Evolutionary conservation across 1,139 yeast genomes (phyloP).

Genomic region (Candida pseudoviswanathii): DNA sequence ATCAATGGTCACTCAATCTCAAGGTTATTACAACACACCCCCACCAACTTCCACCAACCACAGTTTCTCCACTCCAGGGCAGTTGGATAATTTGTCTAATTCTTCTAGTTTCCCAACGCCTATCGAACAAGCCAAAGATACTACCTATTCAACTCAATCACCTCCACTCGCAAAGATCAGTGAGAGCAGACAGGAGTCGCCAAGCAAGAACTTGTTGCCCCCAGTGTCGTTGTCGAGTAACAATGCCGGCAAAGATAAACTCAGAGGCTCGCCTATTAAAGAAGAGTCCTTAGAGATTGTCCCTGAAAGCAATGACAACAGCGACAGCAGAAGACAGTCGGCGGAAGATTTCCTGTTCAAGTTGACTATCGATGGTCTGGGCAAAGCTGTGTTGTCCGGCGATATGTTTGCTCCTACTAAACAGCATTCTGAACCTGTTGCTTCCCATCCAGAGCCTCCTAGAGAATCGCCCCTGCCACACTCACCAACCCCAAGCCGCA

Average conservation of each 20-base stretch:
- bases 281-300: neutral
- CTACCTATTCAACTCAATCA: slow-evolving; percentile 1
- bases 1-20: slow-evolving; percentile 19
- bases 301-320: neutral
- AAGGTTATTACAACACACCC: slow-evolving; percentile 20
- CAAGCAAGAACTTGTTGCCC: slow-evolving; percentile 31
- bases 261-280: neutral
- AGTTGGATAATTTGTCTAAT: slow-evolving; percentile 4
- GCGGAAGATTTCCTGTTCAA: slow-evolving; percentile 34
- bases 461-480: neutral
- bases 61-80: slow-evolving; percentile 10
- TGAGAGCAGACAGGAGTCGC: slow-evolving; percentile 4
- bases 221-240: slow-evolving; percentile 26
- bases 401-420: slow-evolving; percentile 16
- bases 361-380: slow-evolving; percentile 46
- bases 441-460: neutral
- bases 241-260: neutral
- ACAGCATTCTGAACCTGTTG: neutral
- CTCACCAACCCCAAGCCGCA: slow-evolving; percentile 4
- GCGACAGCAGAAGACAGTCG: slow-evolving; percentile 4
- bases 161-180: slow-evolving; percentile 3
- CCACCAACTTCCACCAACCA: slow-evolving; percentile 19
- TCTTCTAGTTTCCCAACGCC: slow-evolving; percentile 7
- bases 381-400: slow-evolving; percentile 45
- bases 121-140: slow-evolving; percentile 8